Conservation (phyloP, 164 flowering plant species). For the Chimonanthus praecox region DNA sequence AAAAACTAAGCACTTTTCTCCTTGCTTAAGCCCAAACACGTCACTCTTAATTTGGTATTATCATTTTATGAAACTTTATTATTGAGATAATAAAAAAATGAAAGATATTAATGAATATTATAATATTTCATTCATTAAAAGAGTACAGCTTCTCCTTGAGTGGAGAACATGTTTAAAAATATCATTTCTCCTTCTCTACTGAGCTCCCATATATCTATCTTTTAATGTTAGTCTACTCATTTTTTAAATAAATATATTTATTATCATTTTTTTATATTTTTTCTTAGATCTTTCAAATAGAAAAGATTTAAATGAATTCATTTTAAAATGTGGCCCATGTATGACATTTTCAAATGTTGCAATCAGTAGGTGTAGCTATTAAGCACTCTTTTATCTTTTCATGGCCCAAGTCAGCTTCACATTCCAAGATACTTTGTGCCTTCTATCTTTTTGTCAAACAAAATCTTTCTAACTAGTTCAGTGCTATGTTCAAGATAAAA, state of each 20-base stretch:
- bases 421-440: neutral
- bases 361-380: neutral
- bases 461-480: too few relatives aligned
- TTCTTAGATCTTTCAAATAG: neutral
- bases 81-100: too few relatives aligned
- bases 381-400: neutral
- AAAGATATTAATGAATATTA: too few relatives aligned
- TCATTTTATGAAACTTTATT: too few relatives aligned
- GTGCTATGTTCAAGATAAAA: too few relatives aligned
- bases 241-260: neutral
- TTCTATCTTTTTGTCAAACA: too few relatives aligned
- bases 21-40: too few relatives aligned
- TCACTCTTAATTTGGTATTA: too few relatives aligned
- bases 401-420: neutral
- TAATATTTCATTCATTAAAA: neutral
- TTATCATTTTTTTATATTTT: neutral
- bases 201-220: neutral
- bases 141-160: neutral
- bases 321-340: too few relatives aligned
- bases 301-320: neutral
- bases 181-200: neutral
- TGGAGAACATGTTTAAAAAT: neutral
- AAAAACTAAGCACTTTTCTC: too few relatives aligned
- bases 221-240: neutral
- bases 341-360: neutral